These are phyloP conservation scores for Echium plantagineum DNA, from an alignment of 257 asterid genomes.

Conservation along the genomic window DNA sequence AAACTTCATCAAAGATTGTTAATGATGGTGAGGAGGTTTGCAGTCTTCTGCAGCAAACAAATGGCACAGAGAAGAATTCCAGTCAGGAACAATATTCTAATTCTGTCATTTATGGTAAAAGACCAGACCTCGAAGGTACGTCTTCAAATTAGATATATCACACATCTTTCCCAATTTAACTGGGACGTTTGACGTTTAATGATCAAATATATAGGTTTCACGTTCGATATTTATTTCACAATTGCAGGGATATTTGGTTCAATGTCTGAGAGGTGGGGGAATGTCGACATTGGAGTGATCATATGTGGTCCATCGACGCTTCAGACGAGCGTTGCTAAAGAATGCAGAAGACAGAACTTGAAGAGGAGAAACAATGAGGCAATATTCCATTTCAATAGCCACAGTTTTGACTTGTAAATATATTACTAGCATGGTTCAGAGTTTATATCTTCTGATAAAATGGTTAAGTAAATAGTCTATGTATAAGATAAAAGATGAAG, in stretches of 20 bases:
- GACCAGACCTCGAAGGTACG: constrained; percentile 70
- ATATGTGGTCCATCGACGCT: constrained; percentile 76
- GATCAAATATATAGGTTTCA: too few species aligned
- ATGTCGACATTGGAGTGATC: constrained; percentile 58
- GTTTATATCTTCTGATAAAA: neutral
- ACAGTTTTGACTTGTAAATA: constrained; percentile 65
- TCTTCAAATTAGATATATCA: neutral
- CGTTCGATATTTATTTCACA: neutral
- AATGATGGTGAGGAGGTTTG: constrained; percentile 9
- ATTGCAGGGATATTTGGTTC: constrained; percentile 47
- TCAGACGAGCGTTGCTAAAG: constrained; percentile 56
- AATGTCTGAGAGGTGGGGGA: constrained; percentile 52
- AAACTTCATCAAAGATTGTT: constrained; percentile 12
- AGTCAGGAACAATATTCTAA: constrained; percentile 22
- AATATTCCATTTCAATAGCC: constrained; percentile 79
- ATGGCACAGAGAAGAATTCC: constrained; percentile 12
- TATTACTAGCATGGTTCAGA: neutral
- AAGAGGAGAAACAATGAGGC: constrained; percentile 29
- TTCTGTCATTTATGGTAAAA: constrained; percentile 41
- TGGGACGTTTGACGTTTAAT: neutral
- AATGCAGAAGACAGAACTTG: constrained; percentile 52
- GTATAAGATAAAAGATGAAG: too few species aligned
- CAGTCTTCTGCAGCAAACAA: constrained; percentile 4
- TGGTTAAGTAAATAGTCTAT: too few species aligned
- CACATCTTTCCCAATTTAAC: neutral